Evolutionary conservation across 345 rosid species (phyloP).

Genomic region (Aquilaria sinensis): DNA sequence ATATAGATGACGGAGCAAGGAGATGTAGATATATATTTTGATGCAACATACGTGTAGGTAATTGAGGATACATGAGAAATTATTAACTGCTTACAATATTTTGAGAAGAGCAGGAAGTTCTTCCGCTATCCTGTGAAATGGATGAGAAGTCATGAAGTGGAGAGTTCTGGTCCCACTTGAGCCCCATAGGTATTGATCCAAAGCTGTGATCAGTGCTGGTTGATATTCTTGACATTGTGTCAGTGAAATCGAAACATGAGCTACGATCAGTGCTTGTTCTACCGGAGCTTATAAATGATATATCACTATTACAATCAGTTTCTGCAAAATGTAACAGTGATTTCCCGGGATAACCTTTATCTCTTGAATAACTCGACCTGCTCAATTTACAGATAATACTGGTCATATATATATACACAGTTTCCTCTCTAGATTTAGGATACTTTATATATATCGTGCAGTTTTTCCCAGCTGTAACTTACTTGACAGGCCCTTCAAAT

Average conservation of each 20-base stretch:
- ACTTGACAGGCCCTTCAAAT: conserved; percentile 49
- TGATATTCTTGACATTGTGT: conserved; percentile 46
- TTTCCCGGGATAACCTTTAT: conserved; percentile 24
- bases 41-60: background rate
- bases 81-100: conserved; percentile 34
- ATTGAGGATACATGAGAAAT: background rate
- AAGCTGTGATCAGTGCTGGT: conserved; percentile 50
- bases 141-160: conserved; percentile 40
- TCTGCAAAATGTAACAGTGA: conserved; percentile 44
- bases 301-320: conserved; percentile 60
- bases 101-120: conserved; percentile 55
- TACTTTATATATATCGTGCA: background rate
- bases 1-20: background rate
- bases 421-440: background rate
- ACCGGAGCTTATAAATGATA: conserved; percentile 78
- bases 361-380: conserved; percentile 54
- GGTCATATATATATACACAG: background rate
- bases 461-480: conserved; percentile 12
- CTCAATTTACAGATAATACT: conserved; percentile 6
- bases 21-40: background rate
- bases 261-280: conserved; percentile 60
- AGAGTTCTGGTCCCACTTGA: conserved; percentile 38
- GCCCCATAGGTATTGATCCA: conserved; percentile 48
- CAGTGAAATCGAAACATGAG: conserved; percentile 45
- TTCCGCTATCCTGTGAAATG: conserved; percentile 46